Percentiles rank a stretch among this genome's conserved stretches.
These are phyloP conservation scores for Glebionis coronaria DNA, from an alignment of 129 eudicot species.

Conservation along the genomic window DNA sequence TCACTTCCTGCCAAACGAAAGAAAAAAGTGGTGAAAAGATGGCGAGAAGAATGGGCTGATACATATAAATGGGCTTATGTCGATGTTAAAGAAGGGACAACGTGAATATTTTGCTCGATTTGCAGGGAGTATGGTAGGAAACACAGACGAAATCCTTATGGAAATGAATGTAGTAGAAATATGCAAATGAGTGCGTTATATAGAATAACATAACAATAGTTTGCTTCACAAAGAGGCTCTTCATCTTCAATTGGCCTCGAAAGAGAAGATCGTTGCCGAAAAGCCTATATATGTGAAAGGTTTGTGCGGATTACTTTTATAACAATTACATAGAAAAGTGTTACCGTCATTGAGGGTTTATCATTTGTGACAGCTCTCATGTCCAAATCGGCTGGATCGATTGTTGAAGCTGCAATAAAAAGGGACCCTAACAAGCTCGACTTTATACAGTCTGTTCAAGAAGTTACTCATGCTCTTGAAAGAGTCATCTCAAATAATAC, in stretches of 20 bases:
- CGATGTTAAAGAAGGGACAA: constrained; percentile 92
- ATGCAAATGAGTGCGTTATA: constrained; percentile 99
- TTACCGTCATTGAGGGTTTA: constrained; percentile 12
- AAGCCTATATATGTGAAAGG: constrained; percentile 92
- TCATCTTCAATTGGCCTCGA: constrained; percentile 91
- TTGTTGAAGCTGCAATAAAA: constrained; percentile 94
- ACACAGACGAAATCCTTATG: constrained; percentile 94
- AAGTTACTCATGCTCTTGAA: constrained; percentile 86
- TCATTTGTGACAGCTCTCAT: constrained; percentile 66
- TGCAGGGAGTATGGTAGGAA: constrained; percentile 95
- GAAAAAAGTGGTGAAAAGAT: constrained; percentile 91
- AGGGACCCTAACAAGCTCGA: constrained; percentile 95
- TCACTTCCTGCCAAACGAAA: constrained; percentile 67
- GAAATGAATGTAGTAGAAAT: constrained; percentile 97
- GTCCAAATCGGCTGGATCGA: constrained; percentile 99
- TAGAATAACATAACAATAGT: constrained; percentile 96
- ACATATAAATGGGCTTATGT: constrained; percentile 99
- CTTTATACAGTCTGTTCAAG: constrained; percentile 91
- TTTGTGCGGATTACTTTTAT: constrained; percentile 22
- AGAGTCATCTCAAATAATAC: constrained; percentile 90
- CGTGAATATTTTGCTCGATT: constrained; percentile 89
- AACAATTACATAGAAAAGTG: background rate
- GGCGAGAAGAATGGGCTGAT: constrained; percentile 99
- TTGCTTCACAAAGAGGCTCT: constrained; percentile 97
- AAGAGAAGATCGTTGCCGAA: constrained; percentile 81